phyloP scores from a whole-genome alignment of 495 filamentous ascomycete genomes.

The Hyaloscypha bicolor region DNA sequence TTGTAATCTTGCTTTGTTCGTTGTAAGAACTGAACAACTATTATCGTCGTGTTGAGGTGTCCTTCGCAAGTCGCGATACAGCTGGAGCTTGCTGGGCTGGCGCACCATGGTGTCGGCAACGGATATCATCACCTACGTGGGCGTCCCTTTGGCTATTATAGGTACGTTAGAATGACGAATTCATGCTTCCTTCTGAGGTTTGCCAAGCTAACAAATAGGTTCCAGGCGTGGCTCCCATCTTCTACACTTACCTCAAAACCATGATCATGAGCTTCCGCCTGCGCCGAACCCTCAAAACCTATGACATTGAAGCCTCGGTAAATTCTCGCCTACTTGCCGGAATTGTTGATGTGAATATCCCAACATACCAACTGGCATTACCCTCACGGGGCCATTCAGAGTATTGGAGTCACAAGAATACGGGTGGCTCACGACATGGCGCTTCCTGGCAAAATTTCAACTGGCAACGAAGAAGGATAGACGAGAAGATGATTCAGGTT shows the following conservation, averaged over 20 bases:
- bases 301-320: slow-evolving; percentile 33
- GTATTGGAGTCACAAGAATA: slow-evolving; percentile 54
- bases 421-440: slow-evolving; percentile 41
- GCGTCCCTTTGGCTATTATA: slow-evolving; percentile 62
- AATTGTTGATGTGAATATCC: slow-evolving; percentile 63
- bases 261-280: too few species aligned
- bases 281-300: slow-evolving; percentile 57
- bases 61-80: too few species aligned
- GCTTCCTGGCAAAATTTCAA: too few species aligned
- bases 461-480: too few species aligned
- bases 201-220: neutral
- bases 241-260: slow-evolving; percentile 61
- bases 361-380: slow-evolving; percentile 50
- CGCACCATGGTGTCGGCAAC: slow-evolving; percentile 11
- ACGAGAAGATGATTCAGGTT: too few species aligned
- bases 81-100: too few species aligned
- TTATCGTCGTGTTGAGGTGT: too few species aligned
- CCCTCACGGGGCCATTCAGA: slow-evolving; percentile 47
- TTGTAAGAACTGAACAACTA: neutral
- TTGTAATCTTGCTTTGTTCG: neutral
- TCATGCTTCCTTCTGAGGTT: neutral
- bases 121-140: slow-evolving; percentile 53
- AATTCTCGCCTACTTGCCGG: slow-evolving; percentile 50
- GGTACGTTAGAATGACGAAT: neutral
- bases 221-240: slow-evolving; percentile 58